phyloP scores from a whole-genome alignment of 352 stramenopile genomes.

The Globisporangium canariense region DNA sequence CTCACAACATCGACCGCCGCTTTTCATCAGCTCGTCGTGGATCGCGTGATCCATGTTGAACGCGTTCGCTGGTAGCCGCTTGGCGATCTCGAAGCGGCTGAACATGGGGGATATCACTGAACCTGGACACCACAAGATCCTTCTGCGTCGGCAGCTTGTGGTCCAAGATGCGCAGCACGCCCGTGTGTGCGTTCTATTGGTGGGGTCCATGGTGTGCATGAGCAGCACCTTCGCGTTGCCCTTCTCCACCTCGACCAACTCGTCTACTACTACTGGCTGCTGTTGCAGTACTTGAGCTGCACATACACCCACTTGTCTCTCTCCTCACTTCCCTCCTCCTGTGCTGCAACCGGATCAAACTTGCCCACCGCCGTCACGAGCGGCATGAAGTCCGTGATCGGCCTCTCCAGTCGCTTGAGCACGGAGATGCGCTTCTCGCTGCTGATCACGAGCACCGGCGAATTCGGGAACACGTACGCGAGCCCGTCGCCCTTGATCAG shows the following conservation, averaged over 20 bases:
- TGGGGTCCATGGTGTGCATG: too few relatives aligned
- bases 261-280: neutral
- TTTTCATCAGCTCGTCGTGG: too few relatives aligned
- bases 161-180: constrained; percentile 30
- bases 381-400: constrained; percentile 70
- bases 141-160: constrained; percentile 55
- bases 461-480: constrained; percentile 60
- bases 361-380: constrained; percentile 48
- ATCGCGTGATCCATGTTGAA: neutral
- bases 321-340: neutral
- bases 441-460: constrained; percentile 49
- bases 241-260: too few relatives aligned
- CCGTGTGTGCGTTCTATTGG: neutral
- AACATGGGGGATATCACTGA: constrained; percentile 53
- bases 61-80: constrained; percentile 37
- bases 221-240: too few relatives aligned
- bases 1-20: too few relatives aligned
- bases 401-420: constrained; percentile 64
- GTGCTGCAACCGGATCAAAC: constrained; percentile 22
- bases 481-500: constrained; percentile 44
- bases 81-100: constrained; percentile 60
- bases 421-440: constrained; percentile 49
- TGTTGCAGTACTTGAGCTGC: constrained; percentile 25
- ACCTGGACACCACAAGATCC: constrained; percentile 48
- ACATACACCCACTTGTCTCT: constrained; percentile 43